Evolutionary conservation across 1,284 basidiomycete species (phyloP).

Genomic region (Mycosarcoma maydis): DNA sequence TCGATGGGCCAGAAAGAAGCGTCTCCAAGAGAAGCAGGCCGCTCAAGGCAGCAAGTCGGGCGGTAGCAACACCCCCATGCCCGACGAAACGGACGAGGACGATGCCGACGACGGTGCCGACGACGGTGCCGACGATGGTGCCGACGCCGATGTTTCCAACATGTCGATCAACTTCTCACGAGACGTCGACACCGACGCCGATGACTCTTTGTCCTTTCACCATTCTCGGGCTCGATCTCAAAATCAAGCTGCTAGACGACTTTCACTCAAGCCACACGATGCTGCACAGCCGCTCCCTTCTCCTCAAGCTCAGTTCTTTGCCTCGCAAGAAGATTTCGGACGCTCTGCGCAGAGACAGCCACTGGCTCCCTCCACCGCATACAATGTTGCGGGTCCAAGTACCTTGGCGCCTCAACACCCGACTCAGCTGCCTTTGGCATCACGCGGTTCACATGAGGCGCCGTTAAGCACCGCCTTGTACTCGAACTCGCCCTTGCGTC

Average conservation of each 20-base stretch:
- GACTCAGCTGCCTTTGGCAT: conserved; percentile 5
- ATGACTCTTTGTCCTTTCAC: conserved; percentile 19
- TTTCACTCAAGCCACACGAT: conserved; percentile 12
- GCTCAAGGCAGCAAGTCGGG: conserved; percentile 32
- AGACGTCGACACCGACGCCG: conserved; percentile 4
- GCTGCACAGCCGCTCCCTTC: conserved; percentile 8
- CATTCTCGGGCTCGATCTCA: neutral
- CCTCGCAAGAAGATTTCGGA: conserved; percentile 13
- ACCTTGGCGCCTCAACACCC: conserved; percentile 13
- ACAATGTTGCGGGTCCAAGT: conserved; percentile 33
- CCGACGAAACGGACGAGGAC: conserved; percentile 32
- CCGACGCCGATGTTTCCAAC: conserved; percentile 39
- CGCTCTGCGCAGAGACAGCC: conserved; percentile 27
- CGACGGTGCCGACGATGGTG: conserved; percentile 33
- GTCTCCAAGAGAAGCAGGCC: conserved; percentile 62
- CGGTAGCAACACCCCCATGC: conserved; percentile 27
- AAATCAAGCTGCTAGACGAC: conserved; percentile 9
- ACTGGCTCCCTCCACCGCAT: conserved; percentile 20
- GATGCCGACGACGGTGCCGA: conserved; percentile 19
- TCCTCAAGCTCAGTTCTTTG: conserved; percentile 15
- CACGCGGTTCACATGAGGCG: conserved; percentile 18
- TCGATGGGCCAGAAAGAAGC: conserved; percentile 71
- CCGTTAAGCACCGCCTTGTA: conserved; percentile 8
- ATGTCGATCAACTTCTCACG: conserved; percentile 35
- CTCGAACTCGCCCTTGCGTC: conserved; percentile 37